Evolutionary conservation across 2,329 filamentous ascomycete genomes (phyloP).

Genomic region (Ramularia collo-cygni): DNA sequence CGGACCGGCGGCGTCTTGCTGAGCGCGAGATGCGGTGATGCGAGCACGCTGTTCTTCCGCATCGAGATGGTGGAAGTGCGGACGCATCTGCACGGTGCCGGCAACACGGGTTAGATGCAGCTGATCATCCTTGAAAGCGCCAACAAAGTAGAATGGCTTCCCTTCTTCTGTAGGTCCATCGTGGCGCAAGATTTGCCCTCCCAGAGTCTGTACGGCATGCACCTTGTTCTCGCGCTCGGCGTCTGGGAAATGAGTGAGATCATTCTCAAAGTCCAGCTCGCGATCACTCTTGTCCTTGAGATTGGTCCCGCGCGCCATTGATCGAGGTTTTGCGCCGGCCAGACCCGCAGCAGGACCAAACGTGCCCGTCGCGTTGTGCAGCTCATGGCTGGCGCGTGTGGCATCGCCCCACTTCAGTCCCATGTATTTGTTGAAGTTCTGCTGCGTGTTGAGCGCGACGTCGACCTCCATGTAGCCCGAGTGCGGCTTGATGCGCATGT

Average conservation of each 20-base stretch:
- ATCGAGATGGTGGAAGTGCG: slow-evolving; percentile 89
- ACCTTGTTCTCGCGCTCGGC: slow-evolving; percentile 65
- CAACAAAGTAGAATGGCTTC: slow-evolving; percentile 76
- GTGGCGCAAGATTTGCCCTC: slow-evolving; percentile 64
- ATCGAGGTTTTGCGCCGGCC: slow-evolving; percentile 23
- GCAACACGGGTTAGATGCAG: slow-evolving; percentile 79
- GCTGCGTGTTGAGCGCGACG: slow-evolving; percentile 66
- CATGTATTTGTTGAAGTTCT: slow-evolving; percentile 76
- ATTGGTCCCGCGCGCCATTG: slow-evolving; percentile 9
- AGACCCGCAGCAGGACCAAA: slow-evolving; percentile 44
- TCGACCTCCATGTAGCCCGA: slow-evolving; percentile 88
- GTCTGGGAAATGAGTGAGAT: slow-evolving; percentile 54
- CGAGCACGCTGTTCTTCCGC: slow-evolving; percentile 68
- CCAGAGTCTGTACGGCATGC: slow-evolving; percentile 73
- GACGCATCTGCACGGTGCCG: slow-evolving; percentile 79
- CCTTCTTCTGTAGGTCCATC: slow-evolving; percentile 61
- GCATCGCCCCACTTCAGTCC: slow-evolving; percentile 77
- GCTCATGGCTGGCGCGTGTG: slow-evolving; percentile 38
- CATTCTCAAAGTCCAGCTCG: slow-evolving; percentile 32
- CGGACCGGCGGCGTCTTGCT: slow-evolving; percentile 38
- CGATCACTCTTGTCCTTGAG: slow-evolving; percentile 42
- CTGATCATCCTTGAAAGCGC: slow-evolving; percentile 79
- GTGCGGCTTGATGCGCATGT: slow-evolving; percentile 73
- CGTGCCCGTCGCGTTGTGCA: slow-evolving; percentile 36
- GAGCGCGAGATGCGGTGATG: slow-evolving; percentile 33